Percentiles rank a stretch among this genome's conserved stretches.
phyloP scores from a whole-genome alignment of 2,329 filamentous ascomycete genomes.

The Cladophialophora chaetospira region DNA sequence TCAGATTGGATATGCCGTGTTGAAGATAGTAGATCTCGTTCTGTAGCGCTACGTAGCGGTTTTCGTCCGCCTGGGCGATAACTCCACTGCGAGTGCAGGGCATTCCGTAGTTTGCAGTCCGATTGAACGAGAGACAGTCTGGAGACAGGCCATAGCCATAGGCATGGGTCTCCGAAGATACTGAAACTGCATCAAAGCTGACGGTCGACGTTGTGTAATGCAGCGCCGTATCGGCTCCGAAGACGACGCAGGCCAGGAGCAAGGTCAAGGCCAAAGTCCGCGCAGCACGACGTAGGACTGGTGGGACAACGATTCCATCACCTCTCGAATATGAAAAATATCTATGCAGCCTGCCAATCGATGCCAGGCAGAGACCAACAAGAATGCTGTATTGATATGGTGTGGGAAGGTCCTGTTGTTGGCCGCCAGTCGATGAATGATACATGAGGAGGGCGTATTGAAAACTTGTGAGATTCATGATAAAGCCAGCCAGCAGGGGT shows the following conservation, averaged over 20 bases:
- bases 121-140: constrained; percentile 25
- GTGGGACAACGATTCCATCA: constrained; percentile 20
- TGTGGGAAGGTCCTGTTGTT: constrained; percentile 28
- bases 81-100: constrained; percentile 27
- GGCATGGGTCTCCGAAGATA: constrained; percentile 2
- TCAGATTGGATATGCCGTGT: constrained; percentile 23
- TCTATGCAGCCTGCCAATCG: constrained; percentile 25
- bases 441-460: constrained; percentile 21
- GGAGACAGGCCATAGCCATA: constrained; percentile 27
- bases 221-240: constrained; percentile 26
- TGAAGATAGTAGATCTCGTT: constrained; percentile 29
- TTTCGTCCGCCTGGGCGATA: constrained; percentile 6
- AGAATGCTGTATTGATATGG: constrained; percentile 33
- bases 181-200: constrained; percentile 21
- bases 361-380: constrained; percentile 30
- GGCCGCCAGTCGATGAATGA: constrained; percentile 12
- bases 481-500: constrained; percentile 29
- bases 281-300: constrained; percentile 26
- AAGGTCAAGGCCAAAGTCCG: constrained; percentile 19
- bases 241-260: constrained; percentile 25
- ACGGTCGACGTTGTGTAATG: constrained; percentile 30
- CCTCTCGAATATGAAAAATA: constrained; percentile 27
- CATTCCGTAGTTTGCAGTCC: constrained; percentile 28
- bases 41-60: constrained; percentile 20
- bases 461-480: constrained; percentile 29